phyloP scores from a whole-genome alignment of 345 rosid species.

The Salix exigua region DNA sequence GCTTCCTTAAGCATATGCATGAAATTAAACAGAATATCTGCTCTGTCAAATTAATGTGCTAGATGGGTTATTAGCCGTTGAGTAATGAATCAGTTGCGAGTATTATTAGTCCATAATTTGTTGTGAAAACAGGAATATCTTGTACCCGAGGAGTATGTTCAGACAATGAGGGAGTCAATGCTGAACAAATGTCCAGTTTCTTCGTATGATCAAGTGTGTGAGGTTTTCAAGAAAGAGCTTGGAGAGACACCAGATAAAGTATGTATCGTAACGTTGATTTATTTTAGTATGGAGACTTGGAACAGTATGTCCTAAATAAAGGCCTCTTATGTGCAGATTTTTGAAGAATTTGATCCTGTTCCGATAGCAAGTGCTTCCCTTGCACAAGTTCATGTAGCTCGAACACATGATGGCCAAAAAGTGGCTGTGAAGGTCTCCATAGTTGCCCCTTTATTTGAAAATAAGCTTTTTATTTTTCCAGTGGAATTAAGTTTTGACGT shows the following conservation, averaged over 20 bases:
- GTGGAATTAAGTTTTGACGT: conserved; percentile 1
- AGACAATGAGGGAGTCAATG: conserved; percentile 81
- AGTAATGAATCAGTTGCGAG: neutral
- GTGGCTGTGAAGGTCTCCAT: conserved; percentile 83
- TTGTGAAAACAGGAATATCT: conserved; percentile 58
- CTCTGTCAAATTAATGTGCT: neutral
- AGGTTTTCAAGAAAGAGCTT: conserved; percentile 85
- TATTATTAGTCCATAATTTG: neutral
- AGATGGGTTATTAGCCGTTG: neutral
- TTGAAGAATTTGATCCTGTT: conserved; percentile 75
- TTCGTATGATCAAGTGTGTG: conserved; percentile 87
- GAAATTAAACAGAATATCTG: neutral
- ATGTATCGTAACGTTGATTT: conserved; percentile 17
- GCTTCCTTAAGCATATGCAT: conserved; percentile 8
- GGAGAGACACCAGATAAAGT: conserved; percentile 85
- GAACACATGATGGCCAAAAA: conserved; percentile 60
- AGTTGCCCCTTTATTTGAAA: conserved; percentile 16
- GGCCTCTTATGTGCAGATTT: conserved; percentile 43
- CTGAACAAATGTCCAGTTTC: conserved; percentile 91
- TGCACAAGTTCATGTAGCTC: conserved; percentile 98
- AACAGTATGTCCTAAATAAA: neutral
- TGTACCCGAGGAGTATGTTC: conserved; percentile 82
- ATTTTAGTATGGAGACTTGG: conserved; percentile 2
- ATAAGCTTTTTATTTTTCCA: conserved; percentile 2
- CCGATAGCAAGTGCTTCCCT: conserved; percentile 98